Percentiles rank a stretch among this genome's conserved stretches.
These are phyloP conservation scores for Spirogloea muscicola DNA, from an alignment of 139 green algal species.

Conservation along the genomic window DNA sequence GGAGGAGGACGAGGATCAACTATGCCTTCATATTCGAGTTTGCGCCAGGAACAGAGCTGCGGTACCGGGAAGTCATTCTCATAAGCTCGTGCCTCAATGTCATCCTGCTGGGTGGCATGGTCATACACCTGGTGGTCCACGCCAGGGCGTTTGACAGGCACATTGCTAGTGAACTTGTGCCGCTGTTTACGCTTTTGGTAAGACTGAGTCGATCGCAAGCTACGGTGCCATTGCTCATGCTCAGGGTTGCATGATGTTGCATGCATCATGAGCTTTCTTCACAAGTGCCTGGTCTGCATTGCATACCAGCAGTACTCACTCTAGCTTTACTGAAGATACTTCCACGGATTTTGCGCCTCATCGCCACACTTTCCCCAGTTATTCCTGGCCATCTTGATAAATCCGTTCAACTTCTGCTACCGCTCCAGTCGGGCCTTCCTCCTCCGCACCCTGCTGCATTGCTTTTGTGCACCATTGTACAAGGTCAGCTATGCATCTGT, in stretches of 20 bases:
- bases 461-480: slow-evolving; percentile 13
- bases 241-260: not conserved
- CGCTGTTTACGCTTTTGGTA: not conserved
- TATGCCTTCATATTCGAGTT: slow-evolving; percentile 37
- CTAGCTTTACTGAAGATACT: not conserved
- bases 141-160: not conserved
- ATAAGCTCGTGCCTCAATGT: not conserved
- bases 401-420: slow-evolving; percentile 20
- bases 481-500: too few relatives aligned
- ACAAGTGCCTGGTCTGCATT: not conserved
- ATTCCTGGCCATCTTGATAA: slow-evolving; percentile 8
- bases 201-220: too few relatives aligned
- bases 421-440: slow-evolving; percentile 15
- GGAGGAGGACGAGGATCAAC: slow-evolving; percentile 7
- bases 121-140: slow-evolving; percentile 7
- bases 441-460: not conserved
- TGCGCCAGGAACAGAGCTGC: slow-evolving; percentile 12
- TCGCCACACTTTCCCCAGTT: too few relatives aligned
- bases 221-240: not conserved
- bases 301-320: not conserved
- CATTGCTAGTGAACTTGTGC: not conserved
- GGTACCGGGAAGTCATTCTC: slow-evolving; percentile 1
- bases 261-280: not conserved
- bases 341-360: too few relatives aligned
- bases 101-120: slow-evolving; percentile 13